Conservation (phyloP, 73 alveolate species). For the Tetrahymena borealis region DNA sequence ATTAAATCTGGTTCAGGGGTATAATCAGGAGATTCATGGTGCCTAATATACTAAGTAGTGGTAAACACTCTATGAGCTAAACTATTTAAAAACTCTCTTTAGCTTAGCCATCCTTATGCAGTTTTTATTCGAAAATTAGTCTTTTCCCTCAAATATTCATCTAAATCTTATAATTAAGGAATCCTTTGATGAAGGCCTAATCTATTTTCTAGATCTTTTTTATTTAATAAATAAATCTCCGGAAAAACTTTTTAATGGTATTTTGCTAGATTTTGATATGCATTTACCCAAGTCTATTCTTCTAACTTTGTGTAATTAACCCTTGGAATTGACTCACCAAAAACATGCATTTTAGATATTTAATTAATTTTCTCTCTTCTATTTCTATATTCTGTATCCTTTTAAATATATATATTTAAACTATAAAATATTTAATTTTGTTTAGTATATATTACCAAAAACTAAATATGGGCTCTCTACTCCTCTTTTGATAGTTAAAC, state of each 20-base stretch:
- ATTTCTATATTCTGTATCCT: constrained; percentile 19
- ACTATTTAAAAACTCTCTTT: constrained; percentile 74
- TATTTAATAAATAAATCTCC: not conserved
- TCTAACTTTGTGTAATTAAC: constrained; percentile 6
- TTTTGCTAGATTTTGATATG: not conserved
- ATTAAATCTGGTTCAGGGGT: constrained; percentile 54
- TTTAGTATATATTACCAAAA: no score
- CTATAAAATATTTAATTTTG: no score
- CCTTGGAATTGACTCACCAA: constrained; percentile 14
- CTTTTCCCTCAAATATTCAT: constrained; percentile 32
- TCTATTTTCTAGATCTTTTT: not conserved
- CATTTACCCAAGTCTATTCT: constrained; percentile 21
- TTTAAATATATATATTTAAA: no score
- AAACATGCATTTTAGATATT: constrained; percentile 1
- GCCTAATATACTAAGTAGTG: constrained; percentile 74
- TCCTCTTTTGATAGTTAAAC: not conserved
- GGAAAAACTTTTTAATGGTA: constrained; percentile 1
- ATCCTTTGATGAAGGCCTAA: constrained; percentile 26
- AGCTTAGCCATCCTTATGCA: constrained; percentile 62
- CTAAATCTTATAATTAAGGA: constrained; percentile 64
- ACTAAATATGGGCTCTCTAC: constrained; percentile 7
- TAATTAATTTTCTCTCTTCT: constrained; percentile 23
- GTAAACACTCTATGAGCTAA: constrained; percentile 72
- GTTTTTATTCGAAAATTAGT: constrained; percentile 72
- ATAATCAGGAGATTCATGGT: constrained; percentile 41